Evolutionary conservation across 345 rosid species (phyloP).

Genomic region (Eucalyptus regnans): DNA sequence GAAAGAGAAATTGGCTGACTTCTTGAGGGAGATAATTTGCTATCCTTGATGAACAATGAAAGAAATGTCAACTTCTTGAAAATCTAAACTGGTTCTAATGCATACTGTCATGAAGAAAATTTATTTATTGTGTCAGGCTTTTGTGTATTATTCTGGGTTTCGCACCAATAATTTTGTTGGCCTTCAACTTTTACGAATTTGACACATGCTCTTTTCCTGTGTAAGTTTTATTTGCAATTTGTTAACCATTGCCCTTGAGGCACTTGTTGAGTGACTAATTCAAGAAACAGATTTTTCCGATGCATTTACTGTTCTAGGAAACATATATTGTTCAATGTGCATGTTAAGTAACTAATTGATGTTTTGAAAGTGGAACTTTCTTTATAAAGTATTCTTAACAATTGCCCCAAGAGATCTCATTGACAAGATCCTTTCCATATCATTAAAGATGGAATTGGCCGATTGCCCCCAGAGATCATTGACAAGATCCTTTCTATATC

Average conservation of each 20-base stretch:
- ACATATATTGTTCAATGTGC: not conserved
- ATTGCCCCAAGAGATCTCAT: not conserved
- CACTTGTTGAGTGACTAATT: not conserved
- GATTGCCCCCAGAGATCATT: not conserved
- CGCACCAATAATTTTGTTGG: not conserved
- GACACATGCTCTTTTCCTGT: not conserved
- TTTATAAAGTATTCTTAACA: not conserved
- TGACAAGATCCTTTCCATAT: not conserved
- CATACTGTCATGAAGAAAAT: not conserved
- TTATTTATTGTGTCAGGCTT: not conserved
- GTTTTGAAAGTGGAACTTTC: not conserved
- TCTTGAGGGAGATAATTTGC: not conserved
- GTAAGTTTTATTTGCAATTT: not conserved
- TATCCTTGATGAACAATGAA: not conserved
- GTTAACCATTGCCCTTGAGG: not conserved
- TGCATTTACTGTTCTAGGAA: not conserved
- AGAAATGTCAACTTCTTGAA: not conserved
- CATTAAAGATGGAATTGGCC: not conserved
- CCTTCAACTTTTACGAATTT: not conserved
- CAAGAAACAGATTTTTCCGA: not conserved
- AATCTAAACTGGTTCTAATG: not conserved
- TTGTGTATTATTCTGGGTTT: not conserved
- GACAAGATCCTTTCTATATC: not conserved
- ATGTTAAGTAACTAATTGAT: not conserved
- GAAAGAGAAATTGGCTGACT: not conserved